Base-by-base conservation (phyloP, 352 stramenopile species). In the Phytopythium boreale region DNA sequence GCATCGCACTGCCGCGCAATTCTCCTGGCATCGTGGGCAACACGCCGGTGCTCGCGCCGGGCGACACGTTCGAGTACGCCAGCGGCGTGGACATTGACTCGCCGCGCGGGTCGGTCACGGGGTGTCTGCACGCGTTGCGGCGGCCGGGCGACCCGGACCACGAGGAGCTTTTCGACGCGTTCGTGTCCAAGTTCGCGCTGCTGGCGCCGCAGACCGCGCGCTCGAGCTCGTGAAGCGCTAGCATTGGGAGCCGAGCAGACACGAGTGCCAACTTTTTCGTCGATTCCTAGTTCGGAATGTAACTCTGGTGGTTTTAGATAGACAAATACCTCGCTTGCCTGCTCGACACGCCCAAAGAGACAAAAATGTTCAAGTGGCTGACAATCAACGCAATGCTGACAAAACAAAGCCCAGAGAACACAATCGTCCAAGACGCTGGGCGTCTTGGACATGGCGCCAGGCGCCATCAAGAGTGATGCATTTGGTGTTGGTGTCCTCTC, bases 31-130 rank as follows among this genome's bases (percentile, higher is more conserved):
- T 93, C 34, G 85, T 93, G 15, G 85, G 83, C 20, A 75, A 78
- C 53, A 92, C 79, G 34, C 83, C 85, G 5, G 61, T 88, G 52
- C 58, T 93, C 43, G 66, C 66, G 29, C 85, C 85, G 22, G 85
- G 85, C 9, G 76, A 93, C 53, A 85, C 75, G n/a, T 92, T 92
- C 55, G 80, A 91, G 66, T 93, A 93, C 64, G 82, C 80, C 5
- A 93, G 83, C 46, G 83, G 85, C 29, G 80, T 92, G 20, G 83
- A 92, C 62, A 88, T 92, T 37, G 76, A 93, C 56, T 77, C 79
- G 27, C 82, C 82, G 15, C 62, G 74, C 14, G 85, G 85, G 19
- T 79, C 69, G 10, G 80, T 88, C 31, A 80, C 70, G 0, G 85
- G 85, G n/a, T 91, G 82, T 67, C 68, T 93, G 39, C 85, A 93